A percentile compares a stretch with the other conserved stretches of the same genome.
phyloP scores from a whole-genome alignment of 2,329 filamentous ascomycete species.

The Verticillium alfalfae region DNA sequence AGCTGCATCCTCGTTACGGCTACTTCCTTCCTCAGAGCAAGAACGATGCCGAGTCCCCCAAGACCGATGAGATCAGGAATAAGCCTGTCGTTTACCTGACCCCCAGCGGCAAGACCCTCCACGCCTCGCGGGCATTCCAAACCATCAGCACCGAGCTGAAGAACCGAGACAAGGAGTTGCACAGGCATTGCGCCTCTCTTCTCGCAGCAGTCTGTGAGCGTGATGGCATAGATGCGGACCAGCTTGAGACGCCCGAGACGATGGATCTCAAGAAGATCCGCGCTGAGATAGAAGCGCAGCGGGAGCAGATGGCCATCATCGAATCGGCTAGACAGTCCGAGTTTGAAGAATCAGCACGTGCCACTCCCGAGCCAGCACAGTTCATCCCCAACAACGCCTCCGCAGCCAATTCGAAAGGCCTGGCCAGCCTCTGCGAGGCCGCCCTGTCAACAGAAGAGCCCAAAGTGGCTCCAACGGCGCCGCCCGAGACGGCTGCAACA shows the following conservation, averaged over 20 bases:
- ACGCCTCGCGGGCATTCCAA: conserved; percentile 36
- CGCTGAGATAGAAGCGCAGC: background rate
- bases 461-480: background rate
- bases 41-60: conserved; percentile 36
- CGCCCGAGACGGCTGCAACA: background rate
- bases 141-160: background rate
- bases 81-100: conserved; percentile 45
- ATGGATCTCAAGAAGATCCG: conserved; percentile 22
- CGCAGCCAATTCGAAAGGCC: background rate
- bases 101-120: conserved; percentile 39
- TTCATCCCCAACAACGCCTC: conserved; percentile 7
- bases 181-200: conserved; percentile 18
- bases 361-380: background rate
- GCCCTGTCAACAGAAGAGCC: background rate
- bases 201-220: conserved; percentile 32
- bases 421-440: background rate
- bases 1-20: conserved; percentile 48
- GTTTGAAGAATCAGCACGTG: background rate
- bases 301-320: background rate
- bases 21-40: conserved; percentile 42
- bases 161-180: conserved; percentile 5
- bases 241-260: conserved; percentile 25
- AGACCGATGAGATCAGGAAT: conserved; percentile 34
- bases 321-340: background rate
- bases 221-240: conserved; percentile 22